Conservation (phyloP, 805 yeast genomes). For the Metschnikowia koreensis region DNA sequence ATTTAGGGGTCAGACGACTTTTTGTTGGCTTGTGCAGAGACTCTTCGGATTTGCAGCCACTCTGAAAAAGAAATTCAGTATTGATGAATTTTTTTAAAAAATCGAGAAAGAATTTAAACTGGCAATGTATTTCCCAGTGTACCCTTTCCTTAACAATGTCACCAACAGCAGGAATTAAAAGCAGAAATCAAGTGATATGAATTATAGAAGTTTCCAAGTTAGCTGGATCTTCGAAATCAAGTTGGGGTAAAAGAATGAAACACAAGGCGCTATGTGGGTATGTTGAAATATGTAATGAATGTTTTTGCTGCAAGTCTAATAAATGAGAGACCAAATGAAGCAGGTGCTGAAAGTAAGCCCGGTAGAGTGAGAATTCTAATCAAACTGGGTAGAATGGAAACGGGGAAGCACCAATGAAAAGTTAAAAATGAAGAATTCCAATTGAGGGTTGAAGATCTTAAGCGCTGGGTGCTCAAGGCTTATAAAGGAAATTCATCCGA, state of each 20-base stretch:
- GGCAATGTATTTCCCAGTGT: background rate
- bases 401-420: background rate
- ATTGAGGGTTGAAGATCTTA: background rate
- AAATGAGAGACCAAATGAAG: background rate
- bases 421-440: background rate
- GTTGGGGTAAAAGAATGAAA: background rate
- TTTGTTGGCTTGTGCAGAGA: conserved; percentile 3
- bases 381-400: background rate
- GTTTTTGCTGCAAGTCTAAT: background rate
- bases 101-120: background rate
- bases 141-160: background rate
- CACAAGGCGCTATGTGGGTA: conserved; percentile 1
- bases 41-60: conserved; percentile 8
- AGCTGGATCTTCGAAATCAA: background rate
- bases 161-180: background rate
- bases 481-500: conserved; percentile 3
- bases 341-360: background rate
- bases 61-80: conserved; percentile 1
- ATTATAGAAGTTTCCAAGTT: background rate
- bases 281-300: background rate
- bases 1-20: conserved; percentile 1
- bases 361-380: too few relatives aligned
- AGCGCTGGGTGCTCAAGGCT: conserved; percentile 3
- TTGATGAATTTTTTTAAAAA: background rate
- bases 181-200: background rate